Base-by-base conservation (phyloP, 2,329 filamentous ascomycete genomes). In the Fusarium nematophilum region DNA sequence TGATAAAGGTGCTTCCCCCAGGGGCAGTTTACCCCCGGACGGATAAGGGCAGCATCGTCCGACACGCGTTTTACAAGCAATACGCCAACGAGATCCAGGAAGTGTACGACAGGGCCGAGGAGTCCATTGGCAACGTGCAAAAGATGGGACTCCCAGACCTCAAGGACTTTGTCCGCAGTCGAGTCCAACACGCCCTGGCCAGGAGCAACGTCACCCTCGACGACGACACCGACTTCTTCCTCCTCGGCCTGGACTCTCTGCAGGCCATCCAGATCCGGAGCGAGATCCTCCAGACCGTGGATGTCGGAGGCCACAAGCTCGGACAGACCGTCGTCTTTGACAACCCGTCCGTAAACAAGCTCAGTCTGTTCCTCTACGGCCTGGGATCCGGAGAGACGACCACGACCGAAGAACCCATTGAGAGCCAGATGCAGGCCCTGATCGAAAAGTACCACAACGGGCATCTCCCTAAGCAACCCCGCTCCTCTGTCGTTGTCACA, bases 241-340 rank as follows among this genome's bases (percentile, higher is more conserved):
- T 76, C 0, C 71, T 79, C 4, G 86, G 86, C 0, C 74, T 88
- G 3, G 86, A 88, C 70, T 85, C 81, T 21, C 68, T 88, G 31
- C 82, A 86, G 61, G 81, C 84, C 1, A 84, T 86, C 14, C 79
- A 81, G 46, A 79, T 86, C 45, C 78, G 86, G 53, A 77, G 77
- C 9, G 72, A 76, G 7, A 80, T 89, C 17, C 70, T 83, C 26
- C 79, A 79, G 37, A 75, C 79, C 0, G 67, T 88, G 3, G 77
- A 85, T 29, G 60, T 84, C 6, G 75, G 77, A 6, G 78, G 78
- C 0, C 72, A 78, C 9, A 72, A 74, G 23, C 69, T 87, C 3
- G 77, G 79, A 0, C 79, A 83, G 38, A 88, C 86, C 50, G 75
- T 88, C 2, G 80, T 86, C 0, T 89, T 86, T 53, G 85, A 88